Evolutionary conservation across 768 basidiomycete species (phyloP), one percentile per base, ranked within the genome.

Genomic region (Coprinopsis cinerea): DNA sequence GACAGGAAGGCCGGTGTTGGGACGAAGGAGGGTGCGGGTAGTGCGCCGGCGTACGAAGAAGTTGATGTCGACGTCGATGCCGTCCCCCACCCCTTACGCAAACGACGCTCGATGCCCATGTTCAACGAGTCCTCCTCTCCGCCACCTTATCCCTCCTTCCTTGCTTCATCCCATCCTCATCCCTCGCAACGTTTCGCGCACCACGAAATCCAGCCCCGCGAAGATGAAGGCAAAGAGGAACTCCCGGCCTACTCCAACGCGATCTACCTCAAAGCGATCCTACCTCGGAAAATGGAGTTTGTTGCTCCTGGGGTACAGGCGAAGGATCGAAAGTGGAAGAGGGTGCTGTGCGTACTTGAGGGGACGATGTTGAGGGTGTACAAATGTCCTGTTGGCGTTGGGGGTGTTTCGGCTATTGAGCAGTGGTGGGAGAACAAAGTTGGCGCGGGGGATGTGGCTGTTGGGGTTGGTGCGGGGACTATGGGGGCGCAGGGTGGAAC

Each of bases 201-300:
- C 44, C 51, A 58, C 23, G 28, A 45, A 22, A 69, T 79, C 47
- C 61, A 63, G 56, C 78, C 80, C 1, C 71, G 74, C 9, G 86
- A 87, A n/a, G 90, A 94, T 52, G 95, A 95, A 61, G 95, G 91
- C 7, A 67, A 57, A 41, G 95, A 99, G 65, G 64, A 64, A 32
- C 75, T 99, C 1, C 96, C 96, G 0, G 35, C 63, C 4, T 99
- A 99, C 64, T 78, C 77, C 53, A 97, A 96, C 67, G 67, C 73
- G 14, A 78, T 98, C 15, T 83, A 89, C 59, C 79, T 97, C 58
- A 76, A 80, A 28, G 90, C 84, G 2, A 75, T 83, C 47, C 78
- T 99, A 71, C 86, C 87, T 1, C 81, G 89, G 41, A 99, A 99
- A 74, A 79, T 93, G 82, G 96, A 99, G 72, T 98, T 99, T 61